A percentile compares a stretch with the other conserved stretches of the same genome.
phyloP scores from a whole-genome alignment of 2,329 filamentous ascomycete species.

The Cordyceps militaris region DNA sequence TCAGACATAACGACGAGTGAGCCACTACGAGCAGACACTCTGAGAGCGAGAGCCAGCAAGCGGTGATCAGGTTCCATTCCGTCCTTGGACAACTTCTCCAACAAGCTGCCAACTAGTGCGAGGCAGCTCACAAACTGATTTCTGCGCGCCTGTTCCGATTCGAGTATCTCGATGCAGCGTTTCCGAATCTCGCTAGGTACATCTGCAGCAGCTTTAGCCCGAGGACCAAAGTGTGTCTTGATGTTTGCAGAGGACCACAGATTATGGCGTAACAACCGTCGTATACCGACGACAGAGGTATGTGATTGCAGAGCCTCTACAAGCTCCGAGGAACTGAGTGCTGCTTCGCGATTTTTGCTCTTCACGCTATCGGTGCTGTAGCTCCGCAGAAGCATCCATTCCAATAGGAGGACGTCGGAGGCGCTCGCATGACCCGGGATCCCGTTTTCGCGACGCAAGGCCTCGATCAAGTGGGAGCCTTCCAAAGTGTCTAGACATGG shows the following conservation, averaged over 20 bases:
- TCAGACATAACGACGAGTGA: constrained; percentile 2
- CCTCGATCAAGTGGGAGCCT: constrained; percentile 16
- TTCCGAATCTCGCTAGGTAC: background rate
- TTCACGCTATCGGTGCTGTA: constrained; percentile 3
- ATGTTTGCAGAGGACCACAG: constrained; percentile 14
- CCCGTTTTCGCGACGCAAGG: constrained; percentile 23
- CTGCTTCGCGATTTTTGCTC: constrained; percentile 4
- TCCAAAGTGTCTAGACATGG: background rate
- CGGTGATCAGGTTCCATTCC: background rate
- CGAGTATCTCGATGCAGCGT: background rate
- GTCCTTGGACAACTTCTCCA: background rate
- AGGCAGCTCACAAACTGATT: background rate
- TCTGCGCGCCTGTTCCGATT: background rate
- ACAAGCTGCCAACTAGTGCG: constrained; percentile 1
- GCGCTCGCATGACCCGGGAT: constrained; percentile 22
- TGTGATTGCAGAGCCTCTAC: constrained; percentile 18
- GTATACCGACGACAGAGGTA: constrained; percentile 22
- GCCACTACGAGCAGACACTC: background rate
- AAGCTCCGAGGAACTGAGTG: constrained; percentile 7
- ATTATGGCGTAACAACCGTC: constrained; percentile 25
- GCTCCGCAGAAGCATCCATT: constrained; percentile 29
- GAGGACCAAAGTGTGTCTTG: background rate
- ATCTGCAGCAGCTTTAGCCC: background rate
- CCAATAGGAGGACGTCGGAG: constrained; percentile 27
- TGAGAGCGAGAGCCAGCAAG: constrained; percentile 1